A percentile compares a stretch with the other conserved stretches of the same genome.
These are phyloP conservation scores for Hypoxylon sp. DNA, from an alignment of 2,329 filamentous ascomycete genomes.

Conservation along the genomic window DNA sequence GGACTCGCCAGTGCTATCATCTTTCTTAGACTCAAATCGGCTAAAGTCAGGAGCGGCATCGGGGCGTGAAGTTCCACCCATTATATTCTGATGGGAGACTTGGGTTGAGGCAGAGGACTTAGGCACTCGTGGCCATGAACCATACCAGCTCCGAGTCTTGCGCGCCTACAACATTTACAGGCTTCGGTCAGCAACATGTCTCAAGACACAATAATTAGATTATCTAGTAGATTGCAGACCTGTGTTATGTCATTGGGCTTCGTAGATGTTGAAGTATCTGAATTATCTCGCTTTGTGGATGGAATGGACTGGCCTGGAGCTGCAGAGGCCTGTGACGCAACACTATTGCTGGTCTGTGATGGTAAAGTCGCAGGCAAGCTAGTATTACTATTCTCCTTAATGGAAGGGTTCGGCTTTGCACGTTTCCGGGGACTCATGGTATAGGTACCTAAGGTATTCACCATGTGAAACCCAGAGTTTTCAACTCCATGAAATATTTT, in stretches of 20 bases:
- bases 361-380: conserved; percentile 43
- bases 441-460: conserved; percentile 18
- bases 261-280: conserved; percentile 39
- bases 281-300: conserved; percentile 41
- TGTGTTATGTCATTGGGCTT: conserved; percentile 40
- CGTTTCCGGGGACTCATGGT: conserved; percentile 62
- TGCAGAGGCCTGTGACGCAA: conserved; percentile 49
- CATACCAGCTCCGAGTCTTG: conserved; percentile 74
- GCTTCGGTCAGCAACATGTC: conserved; percentile 35
- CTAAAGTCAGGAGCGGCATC: conserved; percentile 64
- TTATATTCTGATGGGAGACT: conserved; percentile 72
- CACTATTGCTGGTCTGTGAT: conserved; percentile 40
- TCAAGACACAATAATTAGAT: conserved; percentile 1
- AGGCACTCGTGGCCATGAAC: conserved; percentile 69
- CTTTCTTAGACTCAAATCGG: conserved; percentile 65
- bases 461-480: conserved; percentile 17
- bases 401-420: conserved; percentile 56
- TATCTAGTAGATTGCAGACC: conserved; percentile 38
- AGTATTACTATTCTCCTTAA: conserved; percentile 45
- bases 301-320: conserved; percentile 43
- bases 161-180: conserved; percentile 58
- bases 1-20: conserved; percentile 54
- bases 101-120: conserved; percentile 73
- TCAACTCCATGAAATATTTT: conserved; percentile 26
- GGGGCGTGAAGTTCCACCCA: conserved; percentile 68